Evolutionary conservation across 352 stramenopile genomes (phyloP).

Genomic region (Phytophthora foliorum): DNA sequence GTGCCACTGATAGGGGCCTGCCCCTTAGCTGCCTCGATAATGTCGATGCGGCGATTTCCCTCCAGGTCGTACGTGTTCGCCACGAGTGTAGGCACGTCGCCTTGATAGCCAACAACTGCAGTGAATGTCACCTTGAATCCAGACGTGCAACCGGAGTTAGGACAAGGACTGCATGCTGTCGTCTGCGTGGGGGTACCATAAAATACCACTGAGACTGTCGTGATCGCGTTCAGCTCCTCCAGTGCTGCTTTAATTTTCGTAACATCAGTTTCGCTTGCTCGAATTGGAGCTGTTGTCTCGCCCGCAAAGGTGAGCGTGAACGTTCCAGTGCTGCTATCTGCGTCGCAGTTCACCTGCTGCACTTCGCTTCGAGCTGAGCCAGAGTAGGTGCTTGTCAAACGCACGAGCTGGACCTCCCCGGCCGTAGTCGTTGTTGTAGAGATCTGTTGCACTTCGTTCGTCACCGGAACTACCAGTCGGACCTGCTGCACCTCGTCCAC

Average conservation of each 20-base stretch:
- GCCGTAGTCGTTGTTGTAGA: constrained; percentile 71
- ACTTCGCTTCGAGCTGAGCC: constrained; percentile 75
- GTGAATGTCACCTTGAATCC: constrained; percentile 93
- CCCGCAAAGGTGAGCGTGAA: constrained; percentile 92
- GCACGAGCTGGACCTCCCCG: constrained; percentile 92
- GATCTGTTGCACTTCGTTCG: constrained; percentile 80
- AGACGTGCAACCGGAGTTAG: constrained; percentile 56
- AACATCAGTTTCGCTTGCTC: constrained; percentile 70
- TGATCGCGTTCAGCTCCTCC: constrained; percentile 92
- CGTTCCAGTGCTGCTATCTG: constrained; percentile 72
- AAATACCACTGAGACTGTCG: constrained; percentile 87
- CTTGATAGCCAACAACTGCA: constrained; percentile 76
- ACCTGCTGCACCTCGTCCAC: constrained; percentile 85
- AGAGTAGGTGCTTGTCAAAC: constrained; percentile 83
- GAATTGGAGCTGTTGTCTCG: constrained; percentile 91
- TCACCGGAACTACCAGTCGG: constrained; percentile 63
- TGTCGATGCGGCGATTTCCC: constrained; percentile 90
- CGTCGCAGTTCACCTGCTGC: constrained; percentile 94
- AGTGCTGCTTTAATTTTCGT: constrained; percentile 87
- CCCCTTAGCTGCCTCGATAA: constrained; percentile 78
- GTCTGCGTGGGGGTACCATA: constrained; percentile 36
- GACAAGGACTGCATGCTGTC: constrained; percentile 82
- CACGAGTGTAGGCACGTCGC: constrained; percentile 91
- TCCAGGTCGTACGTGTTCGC: constrained; percentile 90
- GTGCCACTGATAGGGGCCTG: constrained; percentile 91